Evolutionary conservation across 75 land plant species (phyloP), one percentile per base, ranked within the genome.

Genomic region (Isoetes taiwanensis): DNA sequence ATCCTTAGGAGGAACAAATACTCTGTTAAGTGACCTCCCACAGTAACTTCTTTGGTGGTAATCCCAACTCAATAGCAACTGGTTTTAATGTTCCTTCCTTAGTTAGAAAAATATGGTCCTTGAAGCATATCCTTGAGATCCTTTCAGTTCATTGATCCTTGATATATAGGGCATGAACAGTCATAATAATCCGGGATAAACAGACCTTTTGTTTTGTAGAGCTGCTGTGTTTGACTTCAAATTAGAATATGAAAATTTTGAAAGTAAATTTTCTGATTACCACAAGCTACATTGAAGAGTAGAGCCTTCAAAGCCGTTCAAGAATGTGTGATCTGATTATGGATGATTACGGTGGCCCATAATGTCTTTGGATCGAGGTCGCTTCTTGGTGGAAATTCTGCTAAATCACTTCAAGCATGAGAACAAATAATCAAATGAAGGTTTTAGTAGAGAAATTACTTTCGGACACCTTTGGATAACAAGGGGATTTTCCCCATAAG

Each of bases 121-220:
- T 0, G 82, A 72, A 6, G 74, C 85, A 50, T 82, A 82, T 0
- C 61, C 34, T 14, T 70, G 64, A 9, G 59, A 56, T 23, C 73
- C 76, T 0, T 26, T 14, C 26, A 63, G 30, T 21, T 28, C 59
- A 34, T 76, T 74, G 20, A 82, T 65, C 32, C 52, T 65, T 20
- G 34, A 34, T 6, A 82, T 55, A 28, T 75, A 82, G 3, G 85
- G 85, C 57, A 78, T 19, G 27, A 75, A 59, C 11, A 54, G 50
- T 82, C 85, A 69, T 82, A 76, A 61, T 78, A 69, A 43, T 82
- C 85, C 37, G 78, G 14, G 0, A 78, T 61, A 55, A 71, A 78
- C n/a, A 82, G 52, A 46, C 65, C 72, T 37, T 62, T 58, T 39
- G 72, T 37, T 21, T 11, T 39, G 17, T 23, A 66, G 1, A 6